Evolutionary conservation across 345 rosid species (phyloP), one percentile per base, ranked within the genome.

Genomic region (Ailanthus altissimus): DNA sequence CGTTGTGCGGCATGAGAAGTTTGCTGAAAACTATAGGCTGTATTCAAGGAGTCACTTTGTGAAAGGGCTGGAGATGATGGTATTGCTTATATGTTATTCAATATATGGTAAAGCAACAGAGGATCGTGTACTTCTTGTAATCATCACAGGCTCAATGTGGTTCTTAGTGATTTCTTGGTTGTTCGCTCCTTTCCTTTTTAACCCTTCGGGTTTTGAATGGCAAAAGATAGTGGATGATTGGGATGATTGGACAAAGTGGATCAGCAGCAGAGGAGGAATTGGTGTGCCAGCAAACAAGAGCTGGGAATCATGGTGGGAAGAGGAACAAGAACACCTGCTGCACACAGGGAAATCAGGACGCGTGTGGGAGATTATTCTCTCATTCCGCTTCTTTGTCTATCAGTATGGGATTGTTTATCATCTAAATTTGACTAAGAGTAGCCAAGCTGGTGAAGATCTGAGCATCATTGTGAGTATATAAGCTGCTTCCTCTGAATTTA

Each of bases 251-350:
- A 12, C 90, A 70, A 95, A 93, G 75, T 93, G 99, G 99, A 93
- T 95, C 49, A 86, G 89, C 84, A 90, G 94, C 85, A 79, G 88
- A 58, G 99, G 99, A 47, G 99, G 99, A 11, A 92, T 95, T 54
- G 99, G 99, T 78, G 98, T 95, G 58, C 94, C 97, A 2, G 97
- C 94, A 77, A 77, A 61, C 81, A 93, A 93, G 88, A 95, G 99
- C 85, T 95, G 98, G 99, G 99, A 95, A 78, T 95, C 99, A 2
- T 95, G 99, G 98, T 95, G 99, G 99, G 96, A 95, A 7, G 99
- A 95, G 73, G 99, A 95, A 73, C 98, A 93, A 77, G 98, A 93
- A 81, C 99, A 95, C 80, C 85, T 95, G 45, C 90, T 84, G 77
- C 79, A 90, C 87, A 90, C 97, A 0, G 97, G 98, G 4, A 64